Evolutionary conservation across 805 yeast species (phyloP).

Genomic region (Kuraishia molischiana): DNA sequence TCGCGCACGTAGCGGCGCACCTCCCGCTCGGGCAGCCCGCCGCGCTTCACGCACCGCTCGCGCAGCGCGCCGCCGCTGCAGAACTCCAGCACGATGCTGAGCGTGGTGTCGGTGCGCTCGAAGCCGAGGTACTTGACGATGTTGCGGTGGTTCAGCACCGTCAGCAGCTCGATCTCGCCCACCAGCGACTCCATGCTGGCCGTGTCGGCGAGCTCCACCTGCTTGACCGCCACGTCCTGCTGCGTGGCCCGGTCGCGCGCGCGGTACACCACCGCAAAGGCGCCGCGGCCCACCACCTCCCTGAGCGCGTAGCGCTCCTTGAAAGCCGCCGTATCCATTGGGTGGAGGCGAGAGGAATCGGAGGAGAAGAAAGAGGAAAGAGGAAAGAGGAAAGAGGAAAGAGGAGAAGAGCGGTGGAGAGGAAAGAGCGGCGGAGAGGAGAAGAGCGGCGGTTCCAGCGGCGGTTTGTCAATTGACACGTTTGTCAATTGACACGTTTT

Average conservation of each 20-base stretch:
- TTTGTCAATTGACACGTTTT: too few relatives aligned
- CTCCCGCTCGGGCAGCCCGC: conserved; percentile 45
- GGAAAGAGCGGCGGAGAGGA: too few relatives aligned
- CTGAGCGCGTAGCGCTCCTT: conserved; percentile 38
- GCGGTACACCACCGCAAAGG: conserved; percentile 76
- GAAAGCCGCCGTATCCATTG: not conserved
- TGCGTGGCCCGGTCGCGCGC: conserved; percentile 54
- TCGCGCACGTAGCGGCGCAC: conserved; percentile 40
- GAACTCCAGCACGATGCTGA: conserved; percentile 56
- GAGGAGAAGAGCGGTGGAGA: too few relatives aligned
- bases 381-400: too few relatives aligned
- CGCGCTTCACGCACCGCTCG: conserved; percentile 34
- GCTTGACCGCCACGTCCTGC: conserved; percentile 72
- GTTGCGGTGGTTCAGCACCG: conserved; percentile 54
- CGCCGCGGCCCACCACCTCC: conserved; percentile 79
- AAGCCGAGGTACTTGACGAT: conserved; percentile 64
- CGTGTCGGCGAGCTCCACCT: conserved; percentile 47
- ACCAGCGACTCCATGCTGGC: conserved; percentile 34
- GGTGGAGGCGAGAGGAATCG: too few relatives aligned
- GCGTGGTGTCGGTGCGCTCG: conserved; percentile 38
- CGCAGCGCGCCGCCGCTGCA: conserved; percentile 60
- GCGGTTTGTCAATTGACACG: too few relatives aligned
- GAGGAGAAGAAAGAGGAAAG: too few relatives aligned
- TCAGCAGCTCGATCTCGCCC: conserved; percentile 63
- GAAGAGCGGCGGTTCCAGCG: too few relatives aligned